Base-by-base conservation (phyloP, 352 stramenopile species). In the Phytophthora pluvialis region DNA sequence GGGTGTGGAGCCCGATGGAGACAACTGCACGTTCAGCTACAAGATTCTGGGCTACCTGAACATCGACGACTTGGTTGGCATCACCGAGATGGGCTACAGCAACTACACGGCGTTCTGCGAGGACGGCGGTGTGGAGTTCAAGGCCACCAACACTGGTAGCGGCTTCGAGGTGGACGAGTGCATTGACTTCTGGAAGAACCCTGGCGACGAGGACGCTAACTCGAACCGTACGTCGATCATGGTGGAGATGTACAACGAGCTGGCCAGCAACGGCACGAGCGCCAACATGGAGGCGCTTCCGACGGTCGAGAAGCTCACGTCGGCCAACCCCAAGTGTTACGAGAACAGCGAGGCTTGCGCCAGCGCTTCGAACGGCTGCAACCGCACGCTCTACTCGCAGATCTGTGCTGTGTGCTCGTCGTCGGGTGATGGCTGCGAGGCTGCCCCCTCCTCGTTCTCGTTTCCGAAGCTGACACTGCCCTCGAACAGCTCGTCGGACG, bases 31-130 rank as follows among this genome's bases (percentile, higher is more conserved):
- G 46, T 91, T 88, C 59, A 80, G 68, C 55, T 89, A 83, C 72
- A 72, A 83, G 56, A 78, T 89, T 18, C 65, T 89, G 11, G 80
- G 80, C 12, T 89, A 79, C 64, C 52, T 89, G 11, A 63, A 70
- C 38, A 65, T 89, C 3, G 80, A 89, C 55, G 78, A 89, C 47
- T 71, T 89, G 6, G 78, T 89, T 2, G 80, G 83, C 15, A 91
- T 91, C 64, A 91, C 83, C 1, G 69, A 64, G n/a, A 75, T 89
- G 69, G 60, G 46, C 18, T 90, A 84, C 70, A 57, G 43, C 31
- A 77, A 83, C 68, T 90, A 86, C 67, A 68, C 35, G 26, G 77
- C 86, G 55, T 90, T 89, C 65, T 90, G 81, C 42, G 44, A 85
- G 29, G 81, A 80, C 28, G 78, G 80, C 10, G 69, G 67, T 12